Percentiles rank a stretch among this genome's conserved stretches.
phyloP scores from a whole-genome alignment of 768 basidiomycete genomes.

The Dentipellis fragilis region DNA sequence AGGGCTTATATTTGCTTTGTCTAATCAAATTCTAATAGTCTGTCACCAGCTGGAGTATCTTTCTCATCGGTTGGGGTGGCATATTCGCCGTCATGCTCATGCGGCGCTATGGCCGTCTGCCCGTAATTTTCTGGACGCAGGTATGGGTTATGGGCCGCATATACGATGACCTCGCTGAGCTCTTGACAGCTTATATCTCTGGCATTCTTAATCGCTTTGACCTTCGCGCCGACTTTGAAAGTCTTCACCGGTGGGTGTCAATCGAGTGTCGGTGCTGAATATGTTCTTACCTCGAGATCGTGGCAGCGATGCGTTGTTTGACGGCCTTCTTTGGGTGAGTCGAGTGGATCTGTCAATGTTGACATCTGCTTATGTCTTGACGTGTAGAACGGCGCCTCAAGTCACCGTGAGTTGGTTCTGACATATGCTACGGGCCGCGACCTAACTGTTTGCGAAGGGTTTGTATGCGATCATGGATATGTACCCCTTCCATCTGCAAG shows the following conservation, averaged over 20 bases:
- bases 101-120: conserved; percentile 52
- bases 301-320: conserved; percentile 50
- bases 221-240: conserved; percentile 45
- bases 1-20: neutral
- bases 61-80: conserved; percentile 54
- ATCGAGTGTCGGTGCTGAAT: conserved; percentile 20
- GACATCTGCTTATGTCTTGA: conserved; percentile 18
- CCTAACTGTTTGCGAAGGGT: conserved; percentile 25
- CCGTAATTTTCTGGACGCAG: conserved; percentile 64
- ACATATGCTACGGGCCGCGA: neutral
- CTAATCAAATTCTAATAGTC: conserved; percentile 9
- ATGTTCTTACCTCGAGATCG: conserved; percentile 17
- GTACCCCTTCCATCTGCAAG: conserved; percentile 62
- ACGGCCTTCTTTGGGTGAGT: conserved; percentile 46
- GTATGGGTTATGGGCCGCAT: conserved; percentile 16
- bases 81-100: conserved; percentile 57
- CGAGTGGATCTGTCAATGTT: conserved; percentile 47
- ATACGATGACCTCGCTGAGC: too few species aligned
- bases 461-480: conserved; percentile 52
- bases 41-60: conserved; percentile 49
- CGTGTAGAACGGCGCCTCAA: conserved; percentile 45
- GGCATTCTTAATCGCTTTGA: conserved; percentile 46
- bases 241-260: conserved; percentile 46
- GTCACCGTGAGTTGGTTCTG: conserved; percentile 29
- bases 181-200: too few species aligned